Evolutionary conservation across 2,329 filamentous ascomycete species (phyloP).

Genomic region (Alternaria viburni): DNA sequence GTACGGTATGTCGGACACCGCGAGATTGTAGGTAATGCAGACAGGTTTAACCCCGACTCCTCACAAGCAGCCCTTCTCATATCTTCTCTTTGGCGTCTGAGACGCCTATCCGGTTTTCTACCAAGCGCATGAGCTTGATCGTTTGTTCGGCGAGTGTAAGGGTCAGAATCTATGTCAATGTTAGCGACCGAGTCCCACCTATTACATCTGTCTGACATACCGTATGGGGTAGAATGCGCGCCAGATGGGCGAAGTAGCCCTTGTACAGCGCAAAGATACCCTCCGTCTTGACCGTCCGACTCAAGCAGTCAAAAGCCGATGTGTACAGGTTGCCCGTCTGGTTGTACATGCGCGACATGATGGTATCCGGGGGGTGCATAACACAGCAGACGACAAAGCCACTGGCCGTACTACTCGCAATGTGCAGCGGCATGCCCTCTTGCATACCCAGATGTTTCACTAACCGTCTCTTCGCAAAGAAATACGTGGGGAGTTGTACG

Average conservation of each 20-base stretch:
- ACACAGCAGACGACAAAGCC: constrained; percentile 97
- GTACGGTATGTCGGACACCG: not conserved
- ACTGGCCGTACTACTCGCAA: constrained; percentile 85
- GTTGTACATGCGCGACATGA: constrained; percentile 99
- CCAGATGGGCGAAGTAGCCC: constrained; percentile 93
- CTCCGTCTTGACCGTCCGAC: constrained; percentile 89
- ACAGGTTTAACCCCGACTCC: not conserved
- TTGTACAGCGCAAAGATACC: constrained; percentile 95
- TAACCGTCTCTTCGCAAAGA: constrained; percentile 90
- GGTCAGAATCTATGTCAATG: constrained; percentile 72
- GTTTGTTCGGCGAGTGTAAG: constrained; percentile 95
- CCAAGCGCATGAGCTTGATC: constrained; percentile 83
- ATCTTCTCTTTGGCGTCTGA: constrained; percentile 55
- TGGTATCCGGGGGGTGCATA: constrained; percentile 98
- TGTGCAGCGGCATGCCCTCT: constrained; percentile 86
- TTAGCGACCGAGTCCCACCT: constrained; percentile 17
- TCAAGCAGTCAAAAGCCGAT: constrained; percentile 88
- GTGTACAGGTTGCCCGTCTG: constrained; percentile 97
- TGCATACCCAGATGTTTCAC: constrained; percentile 84
- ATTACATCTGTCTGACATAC: constrained; percentile 47
- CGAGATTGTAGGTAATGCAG: not conserved
- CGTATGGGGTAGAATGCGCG: constrained; percentile 92
- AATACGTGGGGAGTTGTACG: constrained; percentile 96
- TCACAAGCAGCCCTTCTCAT: constrained; percentile 32
- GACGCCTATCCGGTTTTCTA: constrained; percentile 69